Evolutionary conservation across 208 protist species (phyloP).

Genomic region (Strigomonas culicis): DNA sequence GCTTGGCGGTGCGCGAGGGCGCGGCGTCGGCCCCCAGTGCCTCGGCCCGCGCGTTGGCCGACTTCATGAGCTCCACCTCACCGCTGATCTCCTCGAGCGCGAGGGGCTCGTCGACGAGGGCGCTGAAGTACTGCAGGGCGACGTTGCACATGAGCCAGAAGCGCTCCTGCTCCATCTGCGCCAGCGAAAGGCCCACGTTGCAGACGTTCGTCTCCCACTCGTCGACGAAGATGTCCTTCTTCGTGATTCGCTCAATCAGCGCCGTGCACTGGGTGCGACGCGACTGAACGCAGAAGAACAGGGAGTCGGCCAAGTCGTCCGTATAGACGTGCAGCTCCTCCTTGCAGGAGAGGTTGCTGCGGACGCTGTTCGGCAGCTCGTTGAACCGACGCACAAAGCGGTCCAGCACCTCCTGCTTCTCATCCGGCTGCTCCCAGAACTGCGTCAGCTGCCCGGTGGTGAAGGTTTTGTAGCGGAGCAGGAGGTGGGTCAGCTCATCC

Average conservation of each 20-base stretch:
- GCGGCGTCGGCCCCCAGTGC: constrained; percentile 10
- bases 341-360: constrained; percentile 41
- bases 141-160: constrained; percentile 52
- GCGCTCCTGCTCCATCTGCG: constrained; percentile 68
- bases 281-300: constrained; percentile 6
- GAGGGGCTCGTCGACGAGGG: constrained; percentile 52
- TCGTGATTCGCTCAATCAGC: constrained; percentile 49
- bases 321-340: constrained; percentile 56
- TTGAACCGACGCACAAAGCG: constrained; percentile 48
- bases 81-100: constrained; percentile 56
- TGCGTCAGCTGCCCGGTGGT: constrained; percentile 27
- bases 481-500: constrained; percentile 25
- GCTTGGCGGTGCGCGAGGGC: constrained; percentile 24
- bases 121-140: constrained; percentile 69
- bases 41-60: background rate
- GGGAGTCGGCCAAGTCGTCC: constrained; percentile 23
- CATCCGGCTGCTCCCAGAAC: constrained; percentile 55
- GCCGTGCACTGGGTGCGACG: constrained; percentile 14
- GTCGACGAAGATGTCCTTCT: constrained; percentile 47
- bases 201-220: constrained; percentile 60
- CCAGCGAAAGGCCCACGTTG: constrained; percentile 43
- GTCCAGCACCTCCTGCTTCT: constrained; percentile 52
- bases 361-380: constrained; percentile 21
- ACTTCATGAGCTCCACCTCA: constrained; percentile 4
- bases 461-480: constrained; percentile 43